Percentiles rank a stretch among this genome's conserved stretches.
Evolutionary conservation across 306 rosid species (phyloP).

Genomic region (Abrus pulchellus): DNA sequence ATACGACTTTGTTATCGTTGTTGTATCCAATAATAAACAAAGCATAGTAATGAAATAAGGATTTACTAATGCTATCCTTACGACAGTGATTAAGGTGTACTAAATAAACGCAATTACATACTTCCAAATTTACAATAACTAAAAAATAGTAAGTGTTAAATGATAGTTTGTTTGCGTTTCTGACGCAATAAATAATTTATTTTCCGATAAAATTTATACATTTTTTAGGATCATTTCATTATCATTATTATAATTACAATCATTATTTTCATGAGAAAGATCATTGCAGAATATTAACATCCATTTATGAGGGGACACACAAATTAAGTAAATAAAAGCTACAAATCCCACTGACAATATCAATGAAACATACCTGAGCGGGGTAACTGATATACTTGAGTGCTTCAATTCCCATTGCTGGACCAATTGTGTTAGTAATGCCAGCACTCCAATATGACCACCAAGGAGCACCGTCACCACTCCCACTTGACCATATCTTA

Average conservation of each 20-base stretch:
- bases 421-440: conserved; percentile 82
- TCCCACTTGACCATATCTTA: conserved; percentile 67
- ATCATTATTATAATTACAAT: too few relatives aligned
- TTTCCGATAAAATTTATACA: too few relatives aligned
- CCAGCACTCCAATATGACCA: conserved; percentile 80
- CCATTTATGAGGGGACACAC: not conserved
- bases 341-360: not conserved
- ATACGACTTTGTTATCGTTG: too few relatives aligned
- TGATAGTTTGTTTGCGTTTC: too few relatives aligned
- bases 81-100: too few relatives aligned
- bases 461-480: conserved; percentile 77
- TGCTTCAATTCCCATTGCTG: conserved; percentile 87
- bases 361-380: conserved; percentile 62
- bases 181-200: too few relatives aligned
- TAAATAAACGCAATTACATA: not conserved
- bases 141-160: not conserved
- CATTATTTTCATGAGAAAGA: too few relatives aligned
- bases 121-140: too few relatives aligned
- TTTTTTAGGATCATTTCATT: not conserved
- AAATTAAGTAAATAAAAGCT: not conserved
- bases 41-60: not conserved
- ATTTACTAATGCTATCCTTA: too few relatives aligned
- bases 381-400: conserved; percentile 83
- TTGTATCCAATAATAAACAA: not conserved
- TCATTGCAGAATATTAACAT: not conserved